Base-by-base conservation (phyloP, 2,329 filamentous ascomycete genomes). In the Dactylella cylindrospora region DNA sequence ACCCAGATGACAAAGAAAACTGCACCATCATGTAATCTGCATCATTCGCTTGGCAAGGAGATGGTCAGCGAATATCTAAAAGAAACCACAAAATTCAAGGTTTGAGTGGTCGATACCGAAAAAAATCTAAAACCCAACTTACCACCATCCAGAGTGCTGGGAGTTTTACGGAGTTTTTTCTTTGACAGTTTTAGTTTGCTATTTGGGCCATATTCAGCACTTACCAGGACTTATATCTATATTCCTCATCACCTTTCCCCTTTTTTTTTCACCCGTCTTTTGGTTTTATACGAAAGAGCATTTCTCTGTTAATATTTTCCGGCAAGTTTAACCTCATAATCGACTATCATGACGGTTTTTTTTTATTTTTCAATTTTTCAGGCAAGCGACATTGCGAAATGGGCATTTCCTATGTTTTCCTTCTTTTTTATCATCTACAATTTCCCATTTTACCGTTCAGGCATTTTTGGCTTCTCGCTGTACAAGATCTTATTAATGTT, bases 11-110 rank as follows among this genome's bases (percentile, higher is more conserved):
- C 13, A 54, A 50, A 38, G 57, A 62, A 29, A n/a, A n/a, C n/a
- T 62, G 57, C 26, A 47, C 54, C 15, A 62, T 62, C 12, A 62
- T 62, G 57, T 62, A 38, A 64, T 54, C 19, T 22, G 15, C n/a
- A 41, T 9, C 8, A 13, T 33, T 39, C 19, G 12, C 8, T 26
- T 13, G 28, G 13, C 8, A 31, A 31, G 13, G 28, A 31, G 28
- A 8, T 8, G 28, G 9, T 13, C 9, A 31, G 9, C 28, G 28
- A 31, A 13, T 9, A 31, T 13, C 9, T 9, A 8, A 31, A 31
- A 31, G 28, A 31, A 9, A 9, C 9, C 28, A 13, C 13, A 13
- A n/a, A n/a, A n/a, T n/a, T n/a, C n/a, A n/a, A n/a, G n/a, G n/a
- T n/a, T n/a, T n/a, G n/a, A n/a, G n/a, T n/a, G n/a, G n/a, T n/a